phyloP scores from a whole-genome alignment of 257 asterid genomes.

The Ajuga chamaepitys region DNA sequence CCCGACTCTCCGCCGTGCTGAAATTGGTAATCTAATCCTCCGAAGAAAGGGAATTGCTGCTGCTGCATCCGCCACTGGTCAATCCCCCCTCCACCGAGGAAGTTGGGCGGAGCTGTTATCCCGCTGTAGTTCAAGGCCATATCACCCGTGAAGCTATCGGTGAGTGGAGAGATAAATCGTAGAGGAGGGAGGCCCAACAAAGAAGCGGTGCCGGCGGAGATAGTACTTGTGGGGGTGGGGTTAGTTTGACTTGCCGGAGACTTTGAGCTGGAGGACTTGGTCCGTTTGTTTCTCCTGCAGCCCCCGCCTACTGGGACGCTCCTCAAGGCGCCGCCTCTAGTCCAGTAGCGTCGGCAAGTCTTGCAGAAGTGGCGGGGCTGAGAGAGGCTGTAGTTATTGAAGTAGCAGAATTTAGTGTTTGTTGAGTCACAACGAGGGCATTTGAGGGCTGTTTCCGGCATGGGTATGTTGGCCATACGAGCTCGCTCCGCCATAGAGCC shows the following conservation, averaged over 20 bases:
- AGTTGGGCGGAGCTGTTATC: constrained; percentile 40
- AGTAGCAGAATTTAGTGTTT: constrained; percentile 85
- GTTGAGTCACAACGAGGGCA: constrained; percentile 90
- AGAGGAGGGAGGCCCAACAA: constrained; percentile 43
- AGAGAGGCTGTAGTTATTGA: constrained; percentile 81
- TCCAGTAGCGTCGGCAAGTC: constrained; percentile 88
- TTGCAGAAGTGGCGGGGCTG: constrained; percentile 97
- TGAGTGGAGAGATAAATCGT: constrained; percentile 53
- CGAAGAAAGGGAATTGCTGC: constrained; percentile 55
- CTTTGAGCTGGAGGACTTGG: constrained; percentile 38
- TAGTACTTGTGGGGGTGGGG: constrained; percentile 37
- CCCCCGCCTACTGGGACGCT: constrained; percentile 90
- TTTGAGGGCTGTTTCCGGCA: constrained; percentile 76
- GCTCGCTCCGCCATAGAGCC: constrained; percentile 88
- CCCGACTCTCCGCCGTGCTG: constrained; percentile 32
- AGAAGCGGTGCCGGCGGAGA: constrained; percentile 23
- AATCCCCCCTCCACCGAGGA: constrained; percentile 21
- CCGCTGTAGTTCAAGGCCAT: constrained; percentile 38
- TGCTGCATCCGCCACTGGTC: constrained; percentile 67
- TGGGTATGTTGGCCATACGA: constrained; percentile 67
- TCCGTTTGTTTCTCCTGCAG: constrained; percentile 64
- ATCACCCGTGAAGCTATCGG: constrained; percentile 29
- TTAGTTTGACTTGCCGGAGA: constrained; percentile 48
- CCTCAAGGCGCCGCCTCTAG: constrained; percentile 77
- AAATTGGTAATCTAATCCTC: constrained; percentile 43